These are phyloP conservation scores for Macrolepiota albuminosa DNA, from an alignment of 768 basidiomycete species.

Conservation along the genomic window DNA sequence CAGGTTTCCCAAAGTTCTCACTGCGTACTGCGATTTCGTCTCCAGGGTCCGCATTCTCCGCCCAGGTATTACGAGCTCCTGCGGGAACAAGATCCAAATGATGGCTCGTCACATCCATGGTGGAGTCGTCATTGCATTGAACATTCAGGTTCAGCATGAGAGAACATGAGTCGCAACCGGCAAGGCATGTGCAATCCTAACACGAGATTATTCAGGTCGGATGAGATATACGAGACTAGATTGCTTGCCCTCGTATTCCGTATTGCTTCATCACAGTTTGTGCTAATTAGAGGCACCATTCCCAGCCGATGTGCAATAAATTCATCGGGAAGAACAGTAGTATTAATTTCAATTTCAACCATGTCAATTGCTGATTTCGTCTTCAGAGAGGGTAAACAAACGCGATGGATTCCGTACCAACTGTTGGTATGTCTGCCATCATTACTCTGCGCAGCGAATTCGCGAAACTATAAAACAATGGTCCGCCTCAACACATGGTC, in stretches of 20 bases:
- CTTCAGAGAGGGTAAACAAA: slow-evolving; percentile 1
- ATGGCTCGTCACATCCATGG: slow-evolving; percentile 84
- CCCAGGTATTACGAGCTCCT: slow-evolving; percentile 18
- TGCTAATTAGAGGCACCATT: slow-evolving; percentile 85
- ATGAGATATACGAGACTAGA: background rate
- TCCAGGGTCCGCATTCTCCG: slow-evolving; percentile 35
- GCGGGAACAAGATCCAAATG: slow-evolving; percentile 65
- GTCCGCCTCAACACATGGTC: slow-evolving; percentile 2
- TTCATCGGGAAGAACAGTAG: slow-evolving; percentile 92
- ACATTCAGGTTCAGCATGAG: slow-evolving; percentile 79
- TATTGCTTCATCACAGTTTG: slow-evolving; percentile 86
- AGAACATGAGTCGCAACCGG: slow-evolving; percentile 82
- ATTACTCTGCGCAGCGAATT: slow-evolving; percentile 92
- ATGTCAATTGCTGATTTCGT: slow-evolving; percentile 81
- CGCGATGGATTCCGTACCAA: slow-evolving; percentile 54
- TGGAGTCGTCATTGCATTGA: slow-evolving; percentile 62
- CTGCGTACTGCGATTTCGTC: slow-evolving; percentile 74
- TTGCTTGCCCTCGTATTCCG: slow-evolving; percentile 64
- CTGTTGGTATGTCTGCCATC: slow-evolving; percentile 95
- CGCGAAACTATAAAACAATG: slow-evolving; percentile 59
- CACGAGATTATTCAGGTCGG: background rate
- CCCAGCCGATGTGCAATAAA: slow-evolving; percentile 96
- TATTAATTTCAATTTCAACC: slow-evolving; percentile 89
- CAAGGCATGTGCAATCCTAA: slow-evolving; percentile 89
- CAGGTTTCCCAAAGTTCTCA: slow-evolving; percentile 74